These are phyloP conservation scores for Cnidoscolus chayamansa DNA, from an alignment of 441 rosid species.

Conservation along the genomic window DNA sequence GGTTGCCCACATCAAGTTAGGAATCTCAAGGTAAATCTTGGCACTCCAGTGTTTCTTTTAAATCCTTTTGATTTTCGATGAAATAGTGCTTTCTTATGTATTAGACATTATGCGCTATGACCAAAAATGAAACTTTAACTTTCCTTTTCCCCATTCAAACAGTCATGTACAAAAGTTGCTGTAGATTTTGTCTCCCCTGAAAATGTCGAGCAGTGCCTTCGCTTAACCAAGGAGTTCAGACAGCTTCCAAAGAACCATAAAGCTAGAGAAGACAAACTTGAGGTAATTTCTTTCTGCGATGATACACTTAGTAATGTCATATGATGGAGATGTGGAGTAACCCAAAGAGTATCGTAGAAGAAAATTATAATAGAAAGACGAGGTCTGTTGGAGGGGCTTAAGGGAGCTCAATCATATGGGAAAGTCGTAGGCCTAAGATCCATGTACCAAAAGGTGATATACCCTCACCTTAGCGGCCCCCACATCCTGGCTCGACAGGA, in stretches of 20 bases:
- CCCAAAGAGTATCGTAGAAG: no score
- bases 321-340: no score
- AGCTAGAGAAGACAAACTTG: constrained; percentile 90
- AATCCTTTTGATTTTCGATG: no score
- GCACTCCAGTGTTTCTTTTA: background rate
- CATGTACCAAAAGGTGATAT: no score
- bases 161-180: constrained; percentile 95
- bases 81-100: no score
- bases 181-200: constrained; percentile 90
- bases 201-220: constrained; percentile 66
- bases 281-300: constrained; percentile 38
- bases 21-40: constrained; percentile 61
- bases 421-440: no score
- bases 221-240: constrained; percentile 76
- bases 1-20: constrained; percentile 98
- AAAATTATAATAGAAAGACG: no score
- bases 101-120: background rate
- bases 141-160: constrained; percentile 16
- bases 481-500: no score
- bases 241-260: constrained; percentile 73
- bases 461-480: no score
- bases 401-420: no score
- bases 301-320: background rate
- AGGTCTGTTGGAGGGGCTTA: no score
- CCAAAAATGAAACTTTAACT: no score